These are phyloP conservation scores for Aplosporella prunicola DNA, from an alignment of 2,329 filamentous ascomycete species.

Conservation along the genomic window DNA sequence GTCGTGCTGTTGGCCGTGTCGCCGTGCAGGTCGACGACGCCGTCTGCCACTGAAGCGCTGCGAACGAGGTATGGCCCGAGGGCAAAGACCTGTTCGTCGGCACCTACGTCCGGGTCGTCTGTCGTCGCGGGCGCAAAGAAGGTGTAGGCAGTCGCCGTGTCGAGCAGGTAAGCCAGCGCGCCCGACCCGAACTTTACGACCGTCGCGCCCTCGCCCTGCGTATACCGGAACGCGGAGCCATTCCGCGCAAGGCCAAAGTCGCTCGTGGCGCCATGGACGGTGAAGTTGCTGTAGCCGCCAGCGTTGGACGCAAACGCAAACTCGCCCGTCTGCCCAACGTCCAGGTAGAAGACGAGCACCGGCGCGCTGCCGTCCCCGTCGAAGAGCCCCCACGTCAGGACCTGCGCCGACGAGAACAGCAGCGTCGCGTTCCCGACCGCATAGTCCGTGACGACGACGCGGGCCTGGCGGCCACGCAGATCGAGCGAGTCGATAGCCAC, in stretches of 20 bases:
- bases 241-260: slow-evolving; percentile 35
- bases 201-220: slow-evolving; percentile 22
- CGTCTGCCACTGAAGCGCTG: slow-evolving; percentile 15
- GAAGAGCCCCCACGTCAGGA: slow-evolving; percentile 35
- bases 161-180: slow-evolving; percentile 26
- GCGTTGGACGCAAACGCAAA: slow-evolving; percentile 28
- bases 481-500: slow-evolving; percentile 48
- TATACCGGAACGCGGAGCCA: slow-evolving; percentile 21
- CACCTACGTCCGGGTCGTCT: slow-evolving; percentile 26
- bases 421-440: slow-evolving; percentile 43
- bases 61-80: slow-evolving; percentile 34
- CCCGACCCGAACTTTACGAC: slow-evolving; percentile 30
- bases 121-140: slow-evolving; percentile 32
- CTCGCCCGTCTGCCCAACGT: slow-evolving; percentile 31
- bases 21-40: slow-evolving; percentile 25
- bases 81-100: slow-evolving; percentile 31
- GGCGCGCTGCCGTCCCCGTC: too few relatives aligned
- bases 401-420: slow-evolving; percentile 43
- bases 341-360: slow-evolving; percentile 32
- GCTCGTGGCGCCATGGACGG: slow-evolving; percentile 31
- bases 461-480: slow-evolving; percentile 52
- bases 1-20: slow-evolving; percentile 25
- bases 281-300: slow-evolving; percentile 31
- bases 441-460: slow-evolving; percentile 54
- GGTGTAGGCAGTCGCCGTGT: slow-evolving; percentile 28